These are phyloP conservation scores for Entonaema liquescens DNA, from an alignment of 495 filamentous ascomycete genomes.

Conservation along the genomic window DNA sequence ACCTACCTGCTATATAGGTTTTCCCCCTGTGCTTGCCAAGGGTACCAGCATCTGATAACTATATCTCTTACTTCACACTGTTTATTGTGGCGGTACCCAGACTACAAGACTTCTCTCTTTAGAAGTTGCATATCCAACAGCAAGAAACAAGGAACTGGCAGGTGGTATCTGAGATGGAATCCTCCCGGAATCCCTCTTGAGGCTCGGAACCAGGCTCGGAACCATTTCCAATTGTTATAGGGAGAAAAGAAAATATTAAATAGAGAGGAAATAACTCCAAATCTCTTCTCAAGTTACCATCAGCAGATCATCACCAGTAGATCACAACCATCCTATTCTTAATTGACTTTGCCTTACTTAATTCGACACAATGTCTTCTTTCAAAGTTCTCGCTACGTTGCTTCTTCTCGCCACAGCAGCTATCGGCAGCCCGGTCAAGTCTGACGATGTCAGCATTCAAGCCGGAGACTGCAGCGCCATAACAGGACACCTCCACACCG, in stretches of 20 bases:
- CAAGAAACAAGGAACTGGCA: neutral
- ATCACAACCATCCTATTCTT: neutral
- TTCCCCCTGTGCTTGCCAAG: neutral
- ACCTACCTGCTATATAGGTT: neutral
- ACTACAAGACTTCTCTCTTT: neutral
- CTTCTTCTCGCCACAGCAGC: neutral
- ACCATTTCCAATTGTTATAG: neutral
- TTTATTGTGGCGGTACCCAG: neutral
- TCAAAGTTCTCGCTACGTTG: neutral
- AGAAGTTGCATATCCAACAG: neutral
- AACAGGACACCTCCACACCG: neutral
- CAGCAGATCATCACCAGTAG: too few relatives aligned
- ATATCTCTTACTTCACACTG: neutral
- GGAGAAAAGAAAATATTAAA: neutral
- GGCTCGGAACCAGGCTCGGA: too few relatives aligned
- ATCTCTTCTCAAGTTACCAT: neutral
- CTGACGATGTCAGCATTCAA: neutral
- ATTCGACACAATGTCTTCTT: neutral
- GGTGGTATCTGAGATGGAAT: neutral
- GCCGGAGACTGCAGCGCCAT: neutral
- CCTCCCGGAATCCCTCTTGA: neutral
- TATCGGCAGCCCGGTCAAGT: neutral
- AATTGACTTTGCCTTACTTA: neutral
- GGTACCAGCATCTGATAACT: neutral
- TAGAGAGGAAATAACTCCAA: neutral